phyloP scores from a whole-genome alignment of 2,329 filamentous ascomycete genomes.

The Rutstroemia sydowiana region DNA sequence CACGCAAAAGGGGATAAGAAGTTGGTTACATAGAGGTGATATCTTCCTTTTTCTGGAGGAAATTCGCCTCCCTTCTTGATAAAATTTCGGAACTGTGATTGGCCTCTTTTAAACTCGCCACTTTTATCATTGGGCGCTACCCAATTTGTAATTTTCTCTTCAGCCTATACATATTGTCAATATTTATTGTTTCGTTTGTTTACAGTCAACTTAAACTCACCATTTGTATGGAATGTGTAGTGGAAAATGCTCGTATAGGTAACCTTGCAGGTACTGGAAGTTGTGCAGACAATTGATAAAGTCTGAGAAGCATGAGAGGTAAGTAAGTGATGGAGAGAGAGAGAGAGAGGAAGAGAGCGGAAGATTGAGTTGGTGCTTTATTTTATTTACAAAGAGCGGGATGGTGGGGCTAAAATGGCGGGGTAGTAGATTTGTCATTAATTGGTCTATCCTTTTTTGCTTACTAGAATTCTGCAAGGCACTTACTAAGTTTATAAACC shows the following conservation, averaged over 20 bases:
- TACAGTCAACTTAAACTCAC: background rate
- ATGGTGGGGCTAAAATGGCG: constrained; percentile 1
- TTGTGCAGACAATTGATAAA: constrained; percentile 6
- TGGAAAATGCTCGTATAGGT: background rate
- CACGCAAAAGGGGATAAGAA: constrained; percentile 76
- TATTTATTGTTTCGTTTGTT: constrained; percentile 4
- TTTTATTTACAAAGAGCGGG: background rate
- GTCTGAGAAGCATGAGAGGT: constrained; percentile 12
- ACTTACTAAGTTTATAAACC: constrained; percentile 7
- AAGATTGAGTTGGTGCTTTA: background rate
- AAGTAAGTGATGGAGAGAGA: background rate
- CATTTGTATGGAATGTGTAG: constrained; percentile 8
- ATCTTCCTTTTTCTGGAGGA: constrained; percentile 74
- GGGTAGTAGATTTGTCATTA: constrained; percentile 7
- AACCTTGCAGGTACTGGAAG: background rate
- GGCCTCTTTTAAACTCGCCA: constrained; percentile 89
- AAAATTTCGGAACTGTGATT: constrained; percentile 68
- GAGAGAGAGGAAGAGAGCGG: background rate
- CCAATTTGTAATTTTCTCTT: constrained; percentile 69
- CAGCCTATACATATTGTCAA: constrained; percentile 13
- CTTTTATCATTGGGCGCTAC: constrained; percentile 68
- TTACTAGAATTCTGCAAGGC: constrained; percentile 3
- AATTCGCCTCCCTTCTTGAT: constrained; percentile 59
- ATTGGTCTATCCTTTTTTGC: background rate
- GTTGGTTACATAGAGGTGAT: constrained; percentile 83